phyloP scores from a whole-genome alignment of 495 filamentous ascomycete genomes.

The Aspergillus carlsbadensis region DNA sequence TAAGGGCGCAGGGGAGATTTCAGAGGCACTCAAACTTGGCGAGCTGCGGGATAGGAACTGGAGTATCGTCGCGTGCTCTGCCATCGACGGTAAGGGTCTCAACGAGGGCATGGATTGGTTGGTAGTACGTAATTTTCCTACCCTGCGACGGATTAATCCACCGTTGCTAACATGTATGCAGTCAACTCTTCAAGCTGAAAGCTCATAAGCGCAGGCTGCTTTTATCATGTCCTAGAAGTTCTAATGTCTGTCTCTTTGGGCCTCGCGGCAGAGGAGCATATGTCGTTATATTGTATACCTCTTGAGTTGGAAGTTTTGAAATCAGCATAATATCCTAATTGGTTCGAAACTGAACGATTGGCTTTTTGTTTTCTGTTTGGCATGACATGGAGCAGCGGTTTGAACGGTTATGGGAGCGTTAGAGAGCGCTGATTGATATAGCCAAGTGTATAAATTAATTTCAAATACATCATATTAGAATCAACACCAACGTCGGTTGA shows the following conservation, averaged over 20 bases:
- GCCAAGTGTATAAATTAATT: not conserved
- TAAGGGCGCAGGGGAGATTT: conserved; percentile 95
- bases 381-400: conserved; percentile 5
- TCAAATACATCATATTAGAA: too few species aligned
- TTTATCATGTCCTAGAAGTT: conserved; percentile 35
- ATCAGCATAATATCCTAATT: conserved; percentile 44
- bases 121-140: conserved; percentile 63
- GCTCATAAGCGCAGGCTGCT: conserved; percentile 41
- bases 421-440: conserved; percentile 2
- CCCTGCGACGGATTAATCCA: not conserved
- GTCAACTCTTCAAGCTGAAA: conserved; percentile 51
- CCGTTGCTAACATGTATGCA: conserved; percentile 22
- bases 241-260: conserved; percentile 33
- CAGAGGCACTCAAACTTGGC: conserved; percentile 83
- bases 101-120: conserved; percentile 99
- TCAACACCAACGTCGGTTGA: too few species aligned
- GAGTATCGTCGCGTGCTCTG: conserved; percentile 97
- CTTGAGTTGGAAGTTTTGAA: conserved; percentile 26
- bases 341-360: conserved; percentile 16
- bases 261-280: conserved; percentile 16
- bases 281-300: conserved; percentile 42
- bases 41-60: conserved; percentile 95
- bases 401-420: not conserved
- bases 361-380: conserved; percentile 8
- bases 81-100: conserved; percentile 91